Evolutionary conservation across 176 grass and related monocot genomes (phyloP).

Genomic region (Juncus effusus): DNA sequence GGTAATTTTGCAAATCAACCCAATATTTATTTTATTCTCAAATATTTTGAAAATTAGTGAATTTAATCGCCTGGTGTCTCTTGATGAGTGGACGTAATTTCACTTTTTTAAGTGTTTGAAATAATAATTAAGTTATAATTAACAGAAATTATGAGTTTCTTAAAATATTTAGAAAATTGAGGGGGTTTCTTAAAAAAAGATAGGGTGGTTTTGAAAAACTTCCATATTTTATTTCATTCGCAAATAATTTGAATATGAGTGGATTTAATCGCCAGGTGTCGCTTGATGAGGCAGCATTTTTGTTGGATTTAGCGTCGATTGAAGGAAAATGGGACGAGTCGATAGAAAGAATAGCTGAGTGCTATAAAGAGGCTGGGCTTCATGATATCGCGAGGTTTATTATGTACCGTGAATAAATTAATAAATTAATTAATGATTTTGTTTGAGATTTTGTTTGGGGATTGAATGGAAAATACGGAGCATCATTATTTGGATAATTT

Average conservation of each 20-base stretch:
- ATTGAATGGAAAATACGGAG: no score
- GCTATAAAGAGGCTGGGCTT: conserved; percentile 74
- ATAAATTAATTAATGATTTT: neutral
- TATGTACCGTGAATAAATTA: conserved; percentile 45
- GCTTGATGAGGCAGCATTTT: conserved; percentile 87
- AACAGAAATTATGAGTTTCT: no score
- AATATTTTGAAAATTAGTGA: neutral
- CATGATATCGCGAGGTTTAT: conserved; percentile 77
- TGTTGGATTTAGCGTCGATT: conserved; percentile 80
- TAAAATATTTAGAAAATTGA: no score
- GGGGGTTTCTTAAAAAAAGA: no score
- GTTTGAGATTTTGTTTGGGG: neutral
- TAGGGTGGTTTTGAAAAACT: no score
- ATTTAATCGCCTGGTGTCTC: no score
- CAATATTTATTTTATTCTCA: neutral
- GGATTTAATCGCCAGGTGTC: conserved; percentile 41
- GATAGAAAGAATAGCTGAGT: conserved; percentile 63
- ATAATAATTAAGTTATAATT: no score
- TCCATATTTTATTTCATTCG: no score
- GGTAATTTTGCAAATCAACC: conserved; percentile 23
- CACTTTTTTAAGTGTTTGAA: no score
- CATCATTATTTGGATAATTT: no score
- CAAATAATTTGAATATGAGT: no score
- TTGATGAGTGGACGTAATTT: no score
- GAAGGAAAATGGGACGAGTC: conserved; percentile 77